A percentile compares a stretch with the other conserved stretches of the same genome.
Conservation (phyloP, 2,329 filamentous ascomycete genomes). For the Fusarium fracticaudum region DNA sequence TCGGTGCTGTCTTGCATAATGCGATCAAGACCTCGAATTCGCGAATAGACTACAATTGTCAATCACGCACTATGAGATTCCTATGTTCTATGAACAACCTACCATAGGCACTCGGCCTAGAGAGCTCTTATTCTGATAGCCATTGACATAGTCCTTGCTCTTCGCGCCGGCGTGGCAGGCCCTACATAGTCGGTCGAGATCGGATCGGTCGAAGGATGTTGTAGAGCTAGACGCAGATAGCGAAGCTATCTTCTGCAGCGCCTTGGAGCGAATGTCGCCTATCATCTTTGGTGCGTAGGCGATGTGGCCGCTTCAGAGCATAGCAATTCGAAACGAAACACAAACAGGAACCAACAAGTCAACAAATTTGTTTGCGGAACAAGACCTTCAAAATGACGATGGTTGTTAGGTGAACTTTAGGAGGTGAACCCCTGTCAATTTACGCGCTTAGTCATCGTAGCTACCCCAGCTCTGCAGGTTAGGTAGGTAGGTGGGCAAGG, state of each 20-base stretch:
- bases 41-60: conserved; percentile 72
- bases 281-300: conserved; percentile 51
- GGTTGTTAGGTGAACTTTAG: conserved; percentile 31
- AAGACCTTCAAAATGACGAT: conserved; percentile 34
- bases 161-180: conserved; percentile 62
- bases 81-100: conserved; percentile 32
- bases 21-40: conserved; percentile 94
- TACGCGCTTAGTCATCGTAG: conserved; percentile 54
- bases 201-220: conserved; percentile 67
- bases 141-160: conserved; percentile 59
- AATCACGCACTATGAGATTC: conserved; percentile 9
- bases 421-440: conserved; percentile 37
- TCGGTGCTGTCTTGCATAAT: conserved; percentile 87
- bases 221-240: conserved; percentile 66
- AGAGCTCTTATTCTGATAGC: conserved; percentile 55
- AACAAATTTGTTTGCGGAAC: conserved; percentile 29
- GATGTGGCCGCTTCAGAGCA: not conserved
- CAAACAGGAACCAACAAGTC: conserved; percentile 25
- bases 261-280: conserved; percentile 68
- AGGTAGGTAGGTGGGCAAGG: conserved; percentile 53
- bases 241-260: conserved; percentile 72
- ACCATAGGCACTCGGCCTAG: conserved; percentile 71
- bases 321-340: conserved; percentile 5
- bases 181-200: conserved; percentile 69
- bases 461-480: conserved; percentile 45